Evolutionary conservation across 768 basidiomycete species (phyloP).

Genomic region (Lentinula sp.): DNA sequence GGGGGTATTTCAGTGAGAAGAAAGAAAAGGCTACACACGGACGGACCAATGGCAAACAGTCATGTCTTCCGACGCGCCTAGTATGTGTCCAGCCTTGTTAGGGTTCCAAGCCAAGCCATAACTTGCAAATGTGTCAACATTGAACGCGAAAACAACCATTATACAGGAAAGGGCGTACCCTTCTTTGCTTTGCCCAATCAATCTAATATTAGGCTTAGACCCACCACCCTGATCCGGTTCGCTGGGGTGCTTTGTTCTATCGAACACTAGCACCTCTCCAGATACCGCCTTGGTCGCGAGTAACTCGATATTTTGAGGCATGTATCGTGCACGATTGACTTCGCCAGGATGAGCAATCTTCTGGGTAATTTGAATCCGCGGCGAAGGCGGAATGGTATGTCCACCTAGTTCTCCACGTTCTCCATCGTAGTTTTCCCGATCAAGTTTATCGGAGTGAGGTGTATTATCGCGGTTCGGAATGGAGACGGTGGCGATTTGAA

Average conservation of each 20-base stretch:
- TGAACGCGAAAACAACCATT: slow-evolving; percentile 6
- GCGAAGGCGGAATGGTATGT: slow-evolving; percentile 76
- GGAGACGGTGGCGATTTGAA: slow-evolving; percentile 92
- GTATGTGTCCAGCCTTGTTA: slow-evolving; percentile 71
- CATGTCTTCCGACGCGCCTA: slow-evolving; percentile 93
- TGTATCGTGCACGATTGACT: slow-evolving; percentile 95
- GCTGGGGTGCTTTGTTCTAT: slow-evolving; percentile 93
- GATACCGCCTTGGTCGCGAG: slow-evolving; percentile 92
- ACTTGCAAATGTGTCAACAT: slow-evolving; percentile 31
- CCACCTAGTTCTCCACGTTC: slow-evolving; percentile 94
- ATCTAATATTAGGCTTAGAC: slow-evolving; percentile 85
- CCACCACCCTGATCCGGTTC: slow-evolving; percentile 82
- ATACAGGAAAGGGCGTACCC: slow-evolving; percentile 51
- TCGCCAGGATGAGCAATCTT: slow-evolving; percentile 94
- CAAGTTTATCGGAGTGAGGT: slow-evolving; percentile 71
- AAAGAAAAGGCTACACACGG: not conserved
- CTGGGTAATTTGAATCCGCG: slow-evolving; percentile 86
- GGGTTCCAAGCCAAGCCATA: slow-evolving; percentile 96
- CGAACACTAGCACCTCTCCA: slow-evolving; percentile 93
- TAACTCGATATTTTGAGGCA: slow-evolving; percentile 97
- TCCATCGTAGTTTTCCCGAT: slow-evolving; percentile 79
- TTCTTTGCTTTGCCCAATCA: slow-evolving; percentile 88
- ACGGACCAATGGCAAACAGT: slow-evolving; percentile 90
- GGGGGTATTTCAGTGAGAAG: not conserved
- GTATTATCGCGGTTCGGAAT: slow-evolving; percentile 78